A percentile compares a stretch with the other conserved stretches of the same genome.
Conservation (phyloP, 177 flowering plant species). For the Vitis hybrid region DNA sequence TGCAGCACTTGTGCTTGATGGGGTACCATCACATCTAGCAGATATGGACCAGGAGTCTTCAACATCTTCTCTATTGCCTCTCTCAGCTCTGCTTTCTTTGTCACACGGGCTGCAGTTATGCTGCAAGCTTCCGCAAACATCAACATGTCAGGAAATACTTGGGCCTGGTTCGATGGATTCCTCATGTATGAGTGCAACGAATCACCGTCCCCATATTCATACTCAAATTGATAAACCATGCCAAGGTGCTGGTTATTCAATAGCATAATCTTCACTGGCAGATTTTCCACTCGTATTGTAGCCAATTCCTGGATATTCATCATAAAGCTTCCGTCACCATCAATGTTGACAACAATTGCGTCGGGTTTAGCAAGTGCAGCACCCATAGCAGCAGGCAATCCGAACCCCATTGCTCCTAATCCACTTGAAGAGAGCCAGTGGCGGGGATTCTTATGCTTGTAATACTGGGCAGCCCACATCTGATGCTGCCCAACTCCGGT, state of each 20-base stretch:
- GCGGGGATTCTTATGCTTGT: conserved; percentile 61
- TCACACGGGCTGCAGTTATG: conserved; percentile 76
- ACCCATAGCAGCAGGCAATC: conserved; percentile 89
- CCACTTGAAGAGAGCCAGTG: conserved; percentile 90
- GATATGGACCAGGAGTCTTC: conserved; percentile 46
- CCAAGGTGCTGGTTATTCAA: conserved; percentile 86
- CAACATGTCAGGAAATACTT: conserved; percentile 72
- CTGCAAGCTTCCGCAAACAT: conserved; percentile 80
- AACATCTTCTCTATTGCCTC: conserved; percentile 75
- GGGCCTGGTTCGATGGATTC: conserved; percentile 58
- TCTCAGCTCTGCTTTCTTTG: conserved; percentile 53
- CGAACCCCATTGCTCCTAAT: conserved; percentile 92
- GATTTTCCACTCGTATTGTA: conserved; percentile 66
- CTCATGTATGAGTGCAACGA: conserved; percentile 80
- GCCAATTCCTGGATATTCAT: conserved; percentile 91
- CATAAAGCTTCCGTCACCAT: conserved; percentile 90
- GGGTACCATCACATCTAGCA: conserved; percentile 77
- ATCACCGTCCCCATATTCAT: conserved; percentile 75
- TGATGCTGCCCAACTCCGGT: conserved; percentile 96
- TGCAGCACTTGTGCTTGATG: conserved; percentile 93
- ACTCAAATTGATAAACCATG: conserved; percentile 91
- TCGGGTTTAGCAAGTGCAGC: conserved; percentile 81
- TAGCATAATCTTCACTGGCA: conserved; percentile 70
- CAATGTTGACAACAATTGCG: conserved; percentile 59
- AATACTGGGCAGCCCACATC: conserved; percentile 94